These are phyloP conservation scores for Sugiyamaella lignohabitans DNA, from an alignment of 805 yeast genomes.

Conservation along the genomic window DNA sequence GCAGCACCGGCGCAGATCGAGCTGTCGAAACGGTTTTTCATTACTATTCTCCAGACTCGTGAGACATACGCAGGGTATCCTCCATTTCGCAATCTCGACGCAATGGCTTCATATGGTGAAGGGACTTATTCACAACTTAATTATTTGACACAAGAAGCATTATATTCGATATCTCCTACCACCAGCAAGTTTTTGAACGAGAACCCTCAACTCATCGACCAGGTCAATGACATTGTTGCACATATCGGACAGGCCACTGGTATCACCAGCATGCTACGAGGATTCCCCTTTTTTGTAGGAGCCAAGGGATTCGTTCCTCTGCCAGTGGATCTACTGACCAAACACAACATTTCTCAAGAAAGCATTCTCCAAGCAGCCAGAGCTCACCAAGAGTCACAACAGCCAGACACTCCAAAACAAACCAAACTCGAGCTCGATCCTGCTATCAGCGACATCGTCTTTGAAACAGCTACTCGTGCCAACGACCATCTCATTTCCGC, in stretches of 20 bases:
- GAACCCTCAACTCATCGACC: slow-evolving; percentile 39
- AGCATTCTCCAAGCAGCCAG: slow-evolving; percentile 34
- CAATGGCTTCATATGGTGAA: slow-evolving; percentile 71
- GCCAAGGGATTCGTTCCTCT: slow-evolving; percentile 47
- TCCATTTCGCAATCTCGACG: slow-evolving; percentile 44
- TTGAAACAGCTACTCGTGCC: slow-evolving; percentile 64
- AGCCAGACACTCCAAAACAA: slow-evolving; percentile 4
- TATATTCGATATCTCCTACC: slow-evolving; percentile 52
- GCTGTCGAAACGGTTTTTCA: slow-evolving; percentile 49
- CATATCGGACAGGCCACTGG: slow-evolving; percentile 81
- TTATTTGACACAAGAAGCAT: slow-evolving; percentile 54
- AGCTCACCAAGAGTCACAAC: not conserved
- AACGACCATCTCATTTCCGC: slow-evolving; percentile 77
- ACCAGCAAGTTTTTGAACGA: slow-evolving; percentile 43
- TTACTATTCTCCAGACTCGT: slow-evolving; percentile 55
- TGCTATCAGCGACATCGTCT: slow-evolving; percentile 51
- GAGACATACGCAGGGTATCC: slow-evolving; percentile 45
- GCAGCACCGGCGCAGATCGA: slow-evolving; percentile 34
- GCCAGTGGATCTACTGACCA: slow-evolving; percentile 56
- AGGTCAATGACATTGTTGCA: slow-evolving; percentile 57
- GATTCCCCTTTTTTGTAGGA: slow-evolving; percentile 50
- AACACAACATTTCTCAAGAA: slow-evolving; percentile 57
- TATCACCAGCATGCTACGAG: slow-evolving; percentile 57
- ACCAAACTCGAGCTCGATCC: slow-evolving; percentile 16
- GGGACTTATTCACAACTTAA: slow-evolving; percentile 70